Evolutionary conservation across 1,284 basidiomycete genomes (phyloP).

Genomic region (Ganoderma sinense): DNA sequence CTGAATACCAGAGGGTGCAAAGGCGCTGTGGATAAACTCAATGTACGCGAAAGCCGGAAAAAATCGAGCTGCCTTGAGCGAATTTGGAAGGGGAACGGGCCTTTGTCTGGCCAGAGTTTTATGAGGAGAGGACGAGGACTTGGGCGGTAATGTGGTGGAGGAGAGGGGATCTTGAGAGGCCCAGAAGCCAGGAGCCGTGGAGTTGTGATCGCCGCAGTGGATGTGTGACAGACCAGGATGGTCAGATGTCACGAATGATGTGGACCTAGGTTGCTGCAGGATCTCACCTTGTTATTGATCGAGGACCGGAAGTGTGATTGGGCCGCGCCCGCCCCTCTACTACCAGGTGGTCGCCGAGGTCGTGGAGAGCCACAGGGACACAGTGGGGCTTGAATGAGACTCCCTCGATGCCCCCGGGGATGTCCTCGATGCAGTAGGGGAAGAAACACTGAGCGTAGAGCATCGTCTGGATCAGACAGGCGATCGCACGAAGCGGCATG

Average conservation of each 20-base stretch:
- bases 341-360: no score
- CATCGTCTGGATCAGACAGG: constrained; percentile 95
- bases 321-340: constrained; percentile 92
- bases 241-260: constrained; percentile 10
- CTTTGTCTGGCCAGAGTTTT: no score
- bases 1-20: no score
- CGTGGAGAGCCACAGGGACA: no score
- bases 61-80: no score
- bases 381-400: constrained; percentile 64
- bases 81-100: no score
- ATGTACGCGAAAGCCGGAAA: no score
- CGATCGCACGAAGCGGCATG: constrained; percentile 92
- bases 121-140: no score
- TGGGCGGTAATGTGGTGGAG: no score
- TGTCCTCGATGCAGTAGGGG: constrained; percentile 96
- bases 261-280: constrained; percentile 10
- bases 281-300: constrained; percentile 91
- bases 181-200: no score
- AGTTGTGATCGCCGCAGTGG: constrained; percentile 31
- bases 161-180: no score
- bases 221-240: constrained; percentile 57
- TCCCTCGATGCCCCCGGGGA: constrained; percentile 90
- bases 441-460: constrained; percentile 94
- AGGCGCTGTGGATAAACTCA: no score
- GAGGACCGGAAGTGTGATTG: constrained; percentile 93